Evolutionary conservation across 192 early-diverging fungal species (phyloP), one percentile per base, ranked within the genome.

Genomic region (Entomortierella lignicola): DNA sequence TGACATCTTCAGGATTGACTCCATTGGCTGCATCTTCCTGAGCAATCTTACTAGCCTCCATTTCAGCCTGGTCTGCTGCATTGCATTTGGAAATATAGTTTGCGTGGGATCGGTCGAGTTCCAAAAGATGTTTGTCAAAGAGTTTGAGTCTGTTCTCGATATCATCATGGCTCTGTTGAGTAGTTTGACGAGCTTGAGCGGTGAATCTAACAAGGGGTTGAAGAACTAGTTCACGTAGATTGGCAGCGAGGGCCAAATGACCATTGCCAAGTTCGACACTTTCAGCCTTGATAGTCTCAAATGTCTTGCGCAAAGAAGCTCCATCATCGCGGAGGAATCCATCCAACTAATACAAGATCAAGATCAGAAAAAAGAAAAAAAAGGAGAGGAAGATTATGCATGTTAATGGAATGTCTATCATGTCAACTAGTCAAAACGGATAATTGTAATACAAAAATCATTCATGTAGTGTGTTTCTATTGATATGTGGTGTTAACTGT

Each of bases 1-100:
- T 27, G 43, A 65, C 21, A 17, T n/a, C 63, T 1, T 37, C 31
- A 12, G 63, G 20, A 41, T 37, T n/a, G n/a, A n/a, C n/a, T n/a
- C n/a, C n/a, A n/a, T n/a, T n/a, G n/a, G 4, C 51, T 18, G 43
- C 55, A 39, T 72, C 59, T 42, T 62, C 63, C 41, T 66, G 55
- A 34, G 79, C 60, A 59, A 77, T 72, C 51, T 62, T 69, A 59
- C 66, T 68, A 32, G 86, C 85, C 29, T 71, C 72, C 50, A 87
- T 71, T 52, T 93, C 90, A 8, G 90, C 88, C 43, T 81, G 81
- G 51, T 92, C 91, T 2, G 92, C 91, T 23, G 91, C 84, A 17
- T 86, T 85, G 61, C 92, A 89, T 52, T 81, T 80, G 8, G 72
- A 26, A 20, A 77, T 63, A 69, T 89, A 89, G 62, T 62, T 55